Base-by-base conservation (phyloP, 805 yeast genomes). In the Kodamaea lidongshanica region DNA sequence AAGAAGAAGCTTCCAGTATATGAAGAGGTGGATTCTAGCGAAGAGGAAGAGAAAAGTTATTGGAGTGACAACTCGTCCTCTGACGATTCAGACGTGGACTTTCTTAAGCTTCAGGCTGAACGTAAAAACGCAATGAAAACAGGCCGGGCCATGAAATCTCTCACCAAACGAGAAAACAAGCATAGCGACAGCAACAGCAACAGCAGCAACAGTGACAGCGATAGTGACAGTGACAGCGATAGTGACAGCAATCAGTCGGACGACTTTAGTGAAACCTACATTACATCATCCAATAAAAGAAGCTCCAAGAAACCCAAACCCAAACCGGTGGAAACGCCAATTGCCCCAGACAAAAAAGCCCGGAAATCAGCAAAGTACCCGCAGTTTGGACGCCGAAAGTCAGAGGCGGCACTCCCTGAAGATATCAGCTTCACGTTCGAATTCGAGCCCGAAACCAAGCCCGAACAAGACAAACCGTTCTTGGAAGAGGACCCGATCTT, bases 21-120 rank as follows among this genome's bases (percentile, higher is more conserved):
- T n/a, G 16, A 27, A 14, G 30, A 34, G 4, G 35, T 16, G 6
- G 32, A 31, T 2, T 20, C 25, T 23, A 23, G 19, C 20, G 26
- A 28, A 12, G 37, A 30, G n/a, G 28, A 18, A 4, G 27, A 24
- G n/a, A 25, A 23, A 19, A 14, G 12, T 16, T 16, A 19, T 12
- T 19, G 8, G 10, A 8, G 21, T 19, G 26, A 12, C 14, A n/a
- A 19, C 17, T 19, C 30, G 6, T 31, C 35, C 3, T 30, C 36
- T 3, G 37, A 38, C 22, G 39, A 38, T 41, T 77, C 76, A 20
- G 77, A 74, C 41, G 75, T 80, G 3, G 89, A 82, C 54, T 79
- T 78, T 50, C 83, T 81, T 10, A 73, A 72, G 49, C 55, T 82
- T 37, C 81, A 83, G 19, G 82, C 79, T 7, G 80, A 79, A 49